phyloP scores from a whole-genome alignment of 371 early-diverging fungal genomes.

The Lichtheimia hyalospora region DNA sequence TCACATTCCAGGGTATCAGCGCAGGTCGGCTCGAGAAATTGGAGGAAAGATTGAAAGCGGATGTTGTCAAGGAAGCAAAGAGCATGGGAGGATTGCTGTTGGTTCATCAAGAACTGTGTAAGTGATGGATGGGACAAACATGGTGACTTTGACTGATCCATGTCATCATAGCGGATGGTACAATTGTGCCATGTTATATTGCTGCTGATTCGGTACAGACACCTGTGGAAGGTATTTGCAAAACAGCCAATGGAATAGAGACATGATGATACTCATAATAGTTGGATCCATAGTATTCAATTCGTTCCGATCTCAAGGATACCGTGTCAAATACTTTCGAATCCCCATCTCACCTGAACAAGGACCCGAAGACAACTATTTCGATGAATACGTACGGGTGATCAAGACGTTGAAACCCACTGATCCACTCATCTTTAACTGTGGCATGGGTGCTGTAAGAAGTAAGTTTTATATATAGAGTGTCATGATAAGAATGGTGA shows the following conservation, averaged over 20 bases:
- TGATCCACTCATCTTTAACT: slow-evolving; percentile 70
- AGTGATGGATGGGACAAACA: slow-evolving; percentile 4
- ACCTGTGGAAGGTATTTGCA: slow-evolving; percentile 51
- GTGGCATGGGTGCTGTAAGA: slow-evolving; percentile 74
- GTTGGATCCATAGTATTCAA: slow-evolving; percentile 45
- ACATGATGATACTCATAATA: neutral
- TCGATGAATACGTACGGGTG: slow-evolving; percentile 67
- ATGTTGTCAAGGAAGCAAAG: slow-evolving; percentile 61
- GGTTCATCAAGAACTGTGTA: slow-evolving; percentile 68
- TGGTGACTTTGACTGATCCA: neutral
- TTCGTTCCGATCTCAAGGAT: slow-evolving; percentile 41
- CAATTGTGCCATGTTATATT: slow-evolving; percentile 65
- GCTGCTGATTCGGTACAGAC: slow-evolving; percentile 65
- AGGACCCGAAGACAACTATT: slow-evolving; percentile 67
- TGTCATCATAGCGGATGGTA: slow-evolving; percentile 41
- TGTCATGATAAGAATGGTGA: no score
- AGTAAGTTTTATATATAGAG: slow-evolving; percentile 45
- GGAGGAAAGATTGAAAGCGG: slow-evolving; percentile 69
- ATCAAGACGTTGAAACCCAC: slow-evolving; percentile 46
- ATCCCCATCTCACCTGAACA: slow-evolving; percentile 72
- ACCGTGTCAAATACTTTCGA: slow-evolving; percentile 55
- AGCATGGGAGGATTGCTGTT: slow-evolving; percentile 56
- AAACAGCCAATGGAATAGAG: neutral
- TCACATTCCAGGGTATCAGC: slow-evolving; percentile 67
- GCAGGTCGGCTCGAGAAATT: slow-evolving; percentile 65